Evolutionary conservation across 2,329 filamentous ascomycete genomes (phyloP), one percentile per base, ranked within the genome.

Genomic region (Purpureocillium takamizusanense): DNA sequence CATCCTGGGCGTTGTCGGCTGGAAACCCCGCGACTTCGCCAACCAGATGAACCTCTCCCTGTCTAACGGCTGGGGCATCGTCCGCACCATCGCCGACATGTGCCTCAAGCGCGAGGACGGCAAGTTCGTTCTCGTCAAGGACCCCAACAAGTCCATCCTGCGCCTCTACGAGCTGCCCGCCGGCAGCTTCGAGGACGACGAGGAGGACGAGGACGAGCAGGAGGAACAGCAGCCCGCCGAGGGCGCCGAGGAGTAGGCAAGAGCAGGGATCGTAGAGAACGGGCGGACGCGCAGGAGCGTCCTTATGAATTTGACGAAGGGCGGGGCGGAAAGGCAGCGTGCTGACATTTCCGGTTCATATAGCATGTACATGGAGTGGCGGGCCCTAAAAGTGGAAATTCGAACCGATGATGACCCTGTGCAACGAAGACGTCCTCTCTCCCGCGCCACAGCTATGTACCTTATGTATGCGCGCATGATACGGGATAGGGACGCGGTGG

Each of bases 21-120:
- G 94, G 82, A 98, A 98, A 74, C 92, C 92, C 29, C 83, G 86
- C 53, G 94, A 98, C 60, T 97, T 98, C 53, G 92, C 92, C 46
- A 76, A 78, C 56, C 92, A 98, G 74, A 98, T 98, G 92, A 95
- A 95, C 69, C 67, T 98, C 55, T 94, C 89, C 55, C 76, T 97
- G 41, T 85, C 84, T 67, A 98, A 98, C 67, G 92, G 92, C 46
- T 98, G 92, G 92, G 92, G 92, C 63, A 97, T 98, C 49, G 92
- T 98, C 43, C 86, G 92, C 50, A 98, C 92, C 36, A 95, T 98
- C 56, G 86, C 87, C 52, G 92, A 98, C 65, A 94, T 97, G 83
- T 84, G 82, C 54, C 74, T 88, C 52, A 78, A 81, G 62, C 78
- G 81, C 63, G 73, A 79, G 51, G 83, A 88, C 51, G 83, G 81